A percentile compares a stretch with the other conserved stretches of the same genome.
Evolutionary conservation across 768 basidiomycete species (phyloP).

Genomic region (Trametes meyenii): DNA sequence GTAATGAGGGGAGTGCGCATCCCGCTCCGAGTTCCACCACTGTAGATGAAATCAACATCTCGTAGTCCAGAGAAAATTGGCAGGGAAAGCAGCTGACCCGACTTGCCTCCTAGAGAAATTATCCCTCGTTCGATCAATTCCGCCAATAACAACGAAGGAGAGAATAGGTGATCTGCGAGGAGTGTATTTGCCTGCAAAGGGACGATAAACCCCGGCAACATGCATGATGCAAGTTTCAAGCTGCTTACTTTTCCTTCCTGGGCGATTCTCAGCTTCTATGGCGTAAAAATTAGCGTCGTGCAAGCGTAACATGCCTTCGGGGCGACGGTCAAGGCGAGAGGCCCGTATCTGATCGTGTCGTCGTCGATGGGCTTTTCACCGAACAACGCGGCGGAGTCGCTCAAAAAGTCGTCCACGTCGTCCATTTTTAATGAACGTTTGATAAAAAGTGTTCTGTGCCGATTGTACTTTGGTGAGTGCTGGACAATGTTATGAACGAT

Average conservation of each 20-base stretch:
- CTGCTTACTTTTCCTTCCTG: slow-evolving; percentile 63
- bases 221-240: not conserved
- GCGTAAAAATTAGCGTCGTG: not conserved
- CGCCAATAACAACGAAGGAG: slow-evolving; percentile 65
- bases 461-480: not conserved
- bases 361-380: slow-evolving; percentile 35
- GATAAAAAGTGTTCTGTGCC: not conserved
- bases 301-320: slow-evolving; percentile 49
- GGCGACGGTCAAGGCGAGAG: slow-evolving; percentile 55
- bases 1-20: slow-evolving; percentile 65
- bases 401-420: slow-evolving; percentile 44
- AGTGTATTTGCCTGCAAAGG: slow-evolving; percentile 62
- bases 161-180: slow-evolving; percentile 75
- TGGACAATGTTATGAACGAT: not conserved
- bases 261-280: not conserved
- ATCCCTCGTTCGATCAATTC: slow-evolving; percentile 63
- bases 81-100: not conserved
- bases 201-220: not conserved
- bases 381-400: slow-evolving; percentile 22
- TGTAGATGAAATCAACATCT: slow-evolving; percentile 28
- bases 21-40: slow-evolving; percentile 78
- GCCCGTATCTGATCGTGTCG: slow-evolving; percentile 53
- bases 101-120: slow-evolving; percentile 49
- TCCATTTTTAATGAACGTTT: not conserved
- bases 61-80: not conserved